Conservation (phyloP, 108 stramenopile genomes). For the Parmales sp. region DNA sequence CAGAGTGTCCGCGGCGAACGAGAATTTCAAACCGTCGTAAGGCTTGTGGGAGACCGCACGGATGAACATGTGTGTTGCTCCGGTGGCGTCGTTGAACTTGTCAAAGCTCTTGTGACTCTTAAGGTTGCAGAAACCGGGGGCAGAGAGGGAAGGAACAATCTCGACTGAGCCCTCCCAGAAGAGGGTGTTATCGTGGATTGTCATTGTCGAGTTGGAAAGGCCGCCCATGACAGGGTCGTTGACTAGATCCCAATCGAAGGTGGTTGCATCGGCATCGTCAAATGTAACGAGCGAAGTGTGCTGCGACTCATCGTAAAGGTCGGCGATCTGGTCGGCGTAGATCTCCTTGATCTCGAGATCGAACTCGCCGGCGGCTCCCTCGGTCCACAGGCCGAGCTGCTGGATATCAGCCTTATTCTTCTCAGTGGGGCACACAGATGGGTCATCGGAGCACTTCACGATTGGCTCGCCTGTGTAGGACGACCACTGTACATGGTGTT, state of each 20-base stretch:
- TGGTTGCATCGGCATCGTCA: background rate
- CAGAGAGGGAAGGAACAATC: conserved; percentile 7
- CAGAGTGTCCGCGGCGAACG: conserved; percentile 6
- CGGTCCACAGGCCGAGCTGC: conserved; percentile 14
- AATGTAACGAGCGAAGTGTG: background rate
- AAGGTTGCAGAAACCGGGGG: conserved; percentile 13
- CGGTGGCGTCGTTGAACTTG: conserved; percentile 13
- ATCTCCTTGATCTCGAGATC: background rate
- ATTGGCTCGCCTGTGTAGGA: conserved; percentile 13
- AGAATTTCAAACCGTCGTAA: conserved; percentile 8
- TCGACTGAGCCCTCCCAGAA: background rate
- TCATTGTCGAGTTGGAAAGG: background rate
- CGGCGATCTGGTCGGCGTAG: background rate
- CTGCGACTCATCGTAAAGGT: too few species aligned
- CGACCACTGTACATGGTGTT: too few species aligned
- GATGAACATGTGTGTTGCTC: background rate
- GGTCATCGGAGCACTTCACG: conserved; percentile 3
- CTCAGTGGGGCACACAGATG: conserved; percentile 6
- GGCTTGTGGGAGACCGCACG: background rate
- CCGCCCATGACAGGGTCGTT: conserved; percentile 23
- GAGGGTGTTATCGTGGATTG: background rate
- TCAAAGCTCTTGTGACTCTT: background rate
- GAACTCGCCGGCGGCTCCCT: conserved; percentile 9
- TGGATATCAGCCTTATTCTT: background rate
- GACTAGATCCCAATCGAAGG: conserved; percentile 10